Base-by-base conservation (phyloP, 1,284 basidiomycete genomes). In the Heterobasidion occidentale region DNA sequence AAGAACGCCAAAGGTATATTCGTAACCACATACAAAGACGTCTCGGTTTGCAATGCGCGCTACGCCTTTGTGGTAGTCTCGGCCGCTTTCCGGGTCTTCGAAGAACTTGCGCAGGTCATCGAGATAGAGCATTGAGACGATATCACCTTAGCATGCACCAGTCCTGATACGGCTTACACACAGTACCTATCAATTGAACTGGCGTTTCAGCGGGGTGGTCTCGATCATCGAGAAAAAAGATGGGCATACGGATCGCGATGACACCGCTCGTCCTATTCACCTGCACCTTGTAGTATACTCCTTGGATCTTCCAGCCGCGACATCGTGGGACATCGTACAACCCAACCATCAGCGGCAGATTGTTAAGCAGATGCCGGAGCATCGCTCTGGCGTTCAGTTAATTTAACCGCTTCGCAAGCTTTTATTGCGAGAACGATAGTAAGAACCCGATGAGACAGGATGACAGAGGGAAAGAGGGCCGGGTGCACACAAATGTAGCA, bases 81-180 rank as follows among this genome's bases (percentile, higher is more conserved):
- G 74, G 8, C 86, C 85, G 17, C 84, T 84, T 45, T 80, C 72
- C 0, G 82, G 71, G 61, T 86, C 80, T 63, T 87, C 83, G 62
- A 80, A 86, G 73, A 86, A 88, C 64, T 86, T 86, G 62, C 83
- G 77, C 63, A 84, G 71, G 67, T 88, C 86, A 63, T 88, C 86
- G 38, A 88, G 74, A 62, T 88, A 85, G 27, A 86, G 71, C 0
- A 76, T 85, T 1, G 35, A 78, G 71, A 46, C 85, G 71, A 62
- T 88, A 83, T 85, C 86, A 88, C 0, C 86, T 85, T n/a, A 86
- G 85, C 45, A 85, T 73, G 20, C 85, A 77, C 70, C 78, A 84
- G 0, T 70, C 67, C 3, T 84, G 86, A 61, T 86, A 86, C 4
- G 86, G 85, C 14, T 73, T 72, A 62, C 82, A 86, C n/a, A 81